Evolutionary conservation across 345 rosid genomes (phyloP), one percentile per base, ranked within the genome.

Genomic region (Odontarrhena argentea): DNA sequence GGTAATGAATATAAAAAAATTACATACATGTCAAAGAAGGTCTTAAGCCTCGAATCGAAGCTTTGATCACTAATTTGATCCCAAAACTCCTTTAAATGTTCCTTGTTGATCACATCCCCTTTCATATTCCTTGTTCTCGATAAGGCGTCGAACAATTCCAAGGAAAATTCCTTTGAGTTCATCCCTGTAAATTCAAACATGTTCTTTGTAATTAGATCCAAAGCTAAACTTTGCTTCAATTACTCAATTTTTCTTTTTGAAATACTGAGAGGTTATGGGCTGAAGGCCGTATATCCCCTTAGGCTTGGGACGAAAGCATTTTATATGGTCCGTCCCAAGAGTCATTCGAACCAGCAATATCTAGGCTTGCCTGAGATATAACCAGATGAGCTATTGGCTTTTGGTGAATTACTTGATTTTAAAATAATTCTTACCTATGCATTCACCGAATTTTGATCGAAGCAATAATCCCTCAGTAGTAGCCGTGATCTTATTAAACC

Each of bases 21-120:
- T 4, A 32, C 3, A 69, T 79, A 87, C 94, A 88, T 80, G 80
- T 84, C 89, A 47, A 88, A 84, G 82, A 88, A 88, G 15, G 80
- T 78, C 41, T 74, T 78, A 47, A 88, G 91, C 80, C 86, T 88
- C 43, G 89, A 75, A 67, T 86, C 89, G 38, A 88, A 88, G 55
- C 83, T 76, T 79, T 84, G 86, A 40, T 84, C 35, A 18, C 82
- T 73, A 72, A 88, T 82, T 78, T 84, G 89, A 44, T 86, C 89
- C 96, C 96, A 88, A 30, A 88, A 88, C 5, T 86, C 79, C 56
- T 56, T 63, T 2, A 88, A 63, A 43, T 58, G 72, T 1, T 15
- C 71, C 63, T 77, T 76, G 2, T 66, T 30, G 36, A 88, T 82
- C 1, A 85, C 68, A 58, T 84, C 88, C 0, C 80, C 77, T 9